Evolutionary conservation across 345 rosid genomes (phyloP), one percentile per base, ranked within the genome.

Genomic region (Populus euphratica): DNA sequence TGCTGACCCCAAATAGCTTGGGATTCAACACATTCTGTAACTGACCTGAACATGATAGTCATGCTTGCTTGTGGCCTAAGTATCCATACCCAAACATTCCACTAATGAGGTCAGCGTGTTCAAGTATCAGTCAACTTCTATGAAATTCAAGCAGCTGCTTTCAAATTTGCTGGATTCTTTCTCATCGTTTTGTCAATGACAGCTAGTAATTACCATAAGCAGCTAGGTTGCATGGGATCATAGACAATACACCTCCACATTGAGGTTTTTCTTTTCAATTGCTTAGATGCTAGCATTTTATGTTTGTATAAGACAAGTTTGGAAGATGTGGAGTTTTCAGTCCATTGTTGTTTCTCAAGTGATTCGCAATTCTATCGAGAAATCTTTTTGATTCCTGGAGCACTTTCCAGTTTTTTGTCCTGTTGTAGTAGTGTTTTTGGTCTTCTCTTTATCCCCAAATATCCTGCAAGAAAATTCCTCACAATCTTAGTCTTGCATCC

Each of bases 41-140:
- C 10, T 71, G 31, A 35, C 73, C 35, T 21, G 72, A 29, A 49
- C 54, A 74, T 63, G 43, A 50, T 31, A 14, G 36, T 44, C 73
- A 13, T 54, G 66, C 70, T 73, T 52, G 63, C 81, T 73, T 56
- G 73, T 35, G 70, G 44, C 47, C 10, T 36, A 78, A 74, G 50
- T 69, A 77, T 70, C 64, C 64, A 8, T 21, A 52, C 33, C 54
- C 65, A 44, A 50, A 44, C 0, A 29, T 43, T 35, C 39, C 67
- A 38, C 31, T 18, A 38, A 50, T 81, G 69, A 73, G 75, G 16
- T 50, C 16, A 43, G 23, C 9, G 9, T 47, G 50, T 39, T 77
- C 71, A 27, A 49, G 70, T 17, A 10, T 25, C 29, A 31, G 63
- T 23, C 68, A 77, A 41, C 49, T 36, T 49, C 23, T 21, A 17